A percentile compares a stretch with the other conserved stretches of the same genome.
phyloP scores from a whole-genome alignment of 768 basidiomycete species.

The Omphalotus guepiniiformis region DNA sequence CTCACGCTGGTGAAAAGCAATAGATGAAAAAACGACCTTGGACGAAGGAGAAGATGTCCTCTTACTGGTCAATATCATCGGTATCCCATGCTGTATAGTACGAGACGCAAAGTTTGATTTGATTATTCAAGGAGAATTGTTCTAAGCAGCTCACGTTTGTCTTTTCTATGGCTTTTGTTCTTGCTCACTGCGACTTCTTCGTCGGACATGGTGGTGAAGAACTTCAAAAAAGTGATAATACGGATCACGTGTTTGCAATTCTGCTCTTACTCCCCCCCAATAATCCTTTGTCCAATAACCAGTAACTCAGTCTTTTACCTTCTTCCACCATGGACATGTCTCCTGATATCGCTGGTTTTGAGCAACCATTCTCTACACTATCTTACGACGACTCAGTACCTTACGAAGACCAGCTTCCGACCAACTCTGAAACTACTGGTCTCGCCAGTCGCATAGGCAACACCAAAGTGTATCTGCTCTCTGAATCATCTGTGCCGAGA shows the following conservation, averaged over 20 bases:
- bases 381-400: conserved; percentile 54
- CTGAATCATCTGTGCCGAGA: conserved; percentile 58
- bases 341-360: conserved; percentile 20
- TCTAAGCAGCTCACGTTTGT: conserved; percentile 70
- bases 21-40: conserved; percentile 9
- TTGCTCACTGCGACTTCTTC: conserved; percentile 56
- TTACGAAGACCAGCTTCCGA: conserved; percentile 54
- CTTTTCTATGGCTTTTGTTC: conserved; percentile 88
- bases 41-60: conserved; percentile 12
- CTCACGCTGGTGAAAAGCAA: conserved; percentile 38
- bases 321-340: conserved; percentile 44
- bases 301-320: conserved; percentile 9
- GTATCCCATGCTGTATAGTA: conserved; percentile 94
- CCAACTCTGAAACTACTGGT: conserved; percentile 24
- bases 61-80: conserved; percentile 98
- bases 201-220: conserved; percentile 34
- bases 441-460: conserved; percentile 68
- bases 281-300: background rate
- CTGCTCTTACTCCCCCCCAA: background rate
- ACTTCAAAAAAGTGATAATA: background rate
- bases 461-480: conserved; percentile 73
- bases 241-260: background rate
- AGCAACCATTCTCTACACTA: conserved; percentile 21
- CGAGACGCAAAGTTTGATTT: background rate
- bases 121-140: background rate